Evolutionary conservation across 2,329 filamentous ascomycete genomes (phyloP).

Genomic region (Cladosporium austrohemisphaericum): DNA sequence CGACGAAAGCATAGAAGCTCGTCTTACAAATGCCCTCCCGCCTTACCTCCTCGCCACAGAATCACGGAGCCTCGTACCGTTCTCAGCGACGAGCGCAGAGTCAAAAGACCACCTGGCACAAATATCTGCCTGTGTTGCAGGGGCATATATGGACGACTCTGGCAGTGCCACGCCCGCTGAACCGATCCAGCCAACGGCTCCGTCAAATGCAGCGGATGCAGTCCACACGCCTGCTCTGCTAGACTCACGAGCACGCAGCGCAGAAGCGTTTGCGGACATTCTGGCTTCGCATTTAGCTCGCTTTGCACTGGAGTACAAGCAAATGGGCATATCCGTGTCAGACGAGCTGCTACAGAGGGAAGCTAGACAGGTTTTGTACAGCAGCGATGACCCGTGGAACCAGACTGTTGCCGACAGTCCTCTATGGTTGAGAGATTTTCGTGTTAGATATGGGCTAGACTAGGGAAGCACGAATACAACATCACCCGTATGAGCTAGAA

Average conservation of each 20-base stretch:
- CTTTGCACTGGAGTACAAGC: conserved; percentile 34
- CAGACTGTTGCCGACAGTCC: conserved; percentile 30
- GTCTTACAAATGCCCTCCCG: conserved; percentile 10
- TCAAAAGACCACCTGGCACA: conserved; percentile 7
- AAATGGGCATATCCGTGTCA: conserved; percentile 36
- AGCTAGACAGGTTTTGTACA: conserved; percentile 43
- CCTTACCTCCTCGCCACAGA: conserved; percentile 8
- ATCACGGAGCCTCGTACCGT: conserved; percentile 3
- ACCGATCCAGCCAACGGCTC: not conserved
- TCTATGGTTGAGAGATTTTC: conserved; percentile 41
- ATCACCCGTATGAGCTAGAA: too few species aligned
- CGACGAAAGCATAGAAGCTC: not conserved
- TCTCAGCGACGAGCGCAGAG: conserved; percentile 10
- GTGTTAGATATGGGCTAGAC: not conserved
- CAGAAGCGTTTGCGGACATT: conserved; percentile 42
- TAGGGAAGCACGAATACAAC: too few species aligned
- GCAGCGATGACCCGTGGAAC: conserved; percentile 46
- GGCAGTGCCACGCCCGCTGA: not conserved
- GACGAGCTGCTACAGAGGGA: conserved; percentile 45
- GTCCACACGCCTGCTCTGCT: not conserved
- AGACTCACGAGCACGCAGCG: conserved; percentile 1
- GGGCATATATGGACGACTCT: not conserved
- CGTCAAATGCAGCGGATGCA: not conserved
- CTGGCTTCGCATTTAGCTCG: conserved; percentile 40
- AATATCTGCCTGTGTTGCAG: not conserved